A percentile compares a stretch with the other conserved stretches of the same genome.
Conservation (phyloP, 1,139 yeast genomes). For the Suhomyces wounanorum region DNA sequence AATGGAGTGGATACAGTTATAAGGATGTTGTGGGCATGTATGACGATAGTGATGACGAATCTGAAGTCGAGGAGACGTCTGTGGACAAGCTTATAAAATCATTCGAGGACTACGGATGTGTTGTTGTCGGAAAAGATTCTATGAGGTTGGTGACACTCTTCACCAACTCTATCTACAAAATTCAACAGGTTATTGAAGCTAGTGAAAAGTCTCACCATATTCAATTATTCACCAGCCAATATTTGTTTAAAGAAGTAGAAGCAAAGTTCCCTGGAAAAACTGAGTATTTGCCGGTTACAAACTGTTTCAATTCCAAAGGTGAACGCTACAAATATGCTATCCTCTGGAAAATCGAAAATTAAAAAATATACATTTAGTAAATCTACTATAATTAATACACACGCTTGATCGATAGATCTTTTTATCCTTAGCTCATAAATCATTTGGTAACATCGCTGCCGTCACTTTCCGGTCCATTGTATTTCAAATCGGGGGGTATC, state of each 20-base stretch:
- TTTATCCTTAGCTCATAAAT: constrained; percentile 1
- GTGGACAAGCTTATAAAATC: background rate
- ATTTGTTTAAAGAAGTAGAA: constrained; percentile 1
- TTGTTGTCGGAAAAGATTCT: constrained; percentile 9
- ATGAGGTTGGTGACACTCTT: constrained; percentile 15
- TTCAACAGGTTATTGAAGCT: constrained; percentile 12
- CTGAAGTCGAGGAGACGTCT: constrained; percentile 7
- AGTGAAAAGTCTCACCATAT: constrained; percentile 10
- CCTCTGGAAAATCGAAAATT: constrained; percentile 17
- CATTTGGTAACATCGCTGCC: constrained; percentile 22
- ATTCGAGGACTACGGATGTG: constrained; percentile 6
- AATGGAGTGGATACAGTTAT: constrained; percentile 72
- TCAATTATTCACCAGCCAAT: constrained; percentile 15
- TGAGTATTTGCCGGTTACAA: constrained; percentile 32
- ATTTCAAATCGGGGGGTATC: constrained; percentile 40
- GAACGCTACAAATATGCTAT: constrained; percentile 23
- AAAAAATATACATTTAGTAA: constrained; percentile 1
- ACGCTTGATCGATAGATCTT: background rate
- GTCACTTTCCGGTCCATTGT: constrained; percentile 38
- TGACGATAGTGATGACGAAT: constrained; percentile 45
- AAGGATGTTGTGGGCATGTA: constrained; percentile 38
- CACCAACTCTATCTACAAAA: constrained; percentile 19
- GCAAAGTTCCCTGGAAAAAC: background rate
- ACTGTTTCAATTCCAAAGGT: constrained; percentile 24
- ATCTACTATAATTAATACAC: background rate